These are phyloP conservation scores for Allodekkera sacchari DNA, from an alignment of 805 yeast genomes.

Conservation along the genomic window DNA sequence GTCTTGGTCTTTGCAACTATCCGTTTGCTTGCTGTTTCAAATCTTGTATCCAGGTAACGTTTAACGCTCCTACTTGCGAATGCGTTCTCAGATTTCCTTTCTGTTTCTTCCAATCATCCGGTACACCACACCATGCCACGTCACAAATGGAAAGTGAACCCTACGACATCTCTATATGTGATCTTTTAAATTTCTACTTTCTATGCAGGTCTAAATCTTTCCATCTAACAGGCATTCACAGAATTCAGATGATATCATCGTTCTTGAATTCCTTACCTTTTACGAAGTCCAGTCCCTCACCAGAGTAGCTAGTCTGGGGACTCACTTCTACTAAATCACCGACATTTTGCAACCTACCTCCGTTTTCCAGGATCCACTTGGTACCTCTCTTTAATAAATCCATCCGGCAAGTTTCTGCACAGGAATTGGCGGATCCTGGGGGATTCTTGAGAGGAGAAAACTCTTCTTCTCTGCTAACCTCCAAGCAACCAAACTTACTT, in stretches of 20 bases:
- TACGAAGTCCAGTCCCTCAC: conserved; percentile 58
- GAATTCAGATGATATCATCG: conserved; percentile 9
- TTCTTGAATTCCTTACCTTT: conserved; percentile 34
- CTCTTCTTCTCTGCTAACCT: conserved; percentile 78
- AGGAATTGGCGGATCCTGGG: conserved; percentile 71
- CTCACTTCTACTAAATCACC: conserved; percentile 62
- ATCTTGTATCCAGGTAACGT: too few species aligned
- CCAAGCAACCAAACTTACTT: conserved; percentile 77
- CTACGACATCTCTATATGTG: too few species aligned
- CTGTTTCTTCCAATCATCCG: too few species aligned
- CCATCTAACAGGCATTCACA: too few species aligned
- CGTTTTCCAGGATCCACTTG: conserved; percentile 62
- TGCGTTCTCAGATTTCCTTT: too few species aligned
- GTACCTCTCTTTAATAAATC: conserved; percentile 62
- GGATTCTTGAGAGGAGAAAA: conserved; percentile 94
- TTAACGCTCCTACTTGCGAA: too few species aligned
- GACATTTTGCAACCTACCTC: conserved; percentile 48
- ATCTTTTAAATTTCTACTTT: too few species aligned
- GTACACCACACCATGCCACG: too few species aligned
- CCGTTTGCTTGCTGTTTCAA: too few species aligned
- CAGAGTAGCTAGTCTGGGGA: conserved; percentile 65
- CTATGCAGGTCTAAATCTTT: too few species aligned
- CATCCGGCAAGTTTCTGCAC: conserved; percentile 70
- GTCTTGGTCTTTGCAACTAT: too few species aligned
- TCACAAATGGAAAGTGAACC: too few species aligned